Base-by-base conservation (phyloP, 441 rosid species). In the Populus hybrid region DNA sequence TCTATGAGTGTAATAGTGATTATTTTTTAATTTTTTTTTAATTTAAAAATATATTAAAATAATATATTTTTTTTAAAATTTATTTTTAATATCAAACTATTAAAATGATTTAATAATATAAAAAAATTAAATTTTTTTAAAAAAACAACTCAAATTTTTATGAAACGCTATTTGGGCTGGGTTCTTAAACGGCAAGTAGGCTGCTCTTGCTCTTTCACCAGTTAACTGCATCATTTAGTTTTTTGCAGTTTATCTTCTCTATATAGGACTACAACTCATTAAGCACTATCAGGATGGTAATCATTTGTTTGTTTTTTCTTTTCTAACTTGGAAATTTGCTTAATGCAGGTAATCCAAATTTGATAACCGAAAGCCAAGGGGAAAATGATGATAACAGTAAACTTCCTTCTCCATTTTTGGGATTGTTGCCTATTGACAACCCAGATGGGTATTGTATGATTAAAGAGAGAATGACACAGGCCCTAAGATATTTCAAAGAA, bases 381-480 rank as follows among this genome's bases (percentile, higher is more conserved):
- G 95, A 88, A 24, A 86, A 80, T 38, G 82, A 78, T 50, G 82
- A 83, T 69, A 76, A 53, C 50, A 82, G 84, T 81, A 81, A 70
- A 53, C 64, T 84, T 72, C 85, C 91, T 68, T 86, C 93, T 28
- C 93, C 97, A 0, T 77, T 77, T 78, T 71, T 77, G 64, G 91
- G 90, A 66, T 45, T 79, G 81, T 68, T 83, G 85, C 93, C 93
- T 2, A 7, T 72, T 16, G 95, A 91, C 76, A 92, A 87, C 77
- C 86, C 88, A 12, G 99, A 95, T 81, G 84, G 83, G 31, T 84
- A 83, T 75, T 87, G 89, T 78, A 82, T 88, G 5, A 91, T 92
- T 68, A 95, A 92, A 84, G 97, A 90, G 78, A 92, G 90, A 89
- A 89, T 95, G 95, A 87, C 94, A 18, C 97, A 88, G 77, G 99